Percentiles rank a stretch among this genome's conserved stretches.
Evolutionary conservation across 495 filamentous ascomycete species (phyloP).

Genomic region (Hypoxylon subgilvum): DNA sequence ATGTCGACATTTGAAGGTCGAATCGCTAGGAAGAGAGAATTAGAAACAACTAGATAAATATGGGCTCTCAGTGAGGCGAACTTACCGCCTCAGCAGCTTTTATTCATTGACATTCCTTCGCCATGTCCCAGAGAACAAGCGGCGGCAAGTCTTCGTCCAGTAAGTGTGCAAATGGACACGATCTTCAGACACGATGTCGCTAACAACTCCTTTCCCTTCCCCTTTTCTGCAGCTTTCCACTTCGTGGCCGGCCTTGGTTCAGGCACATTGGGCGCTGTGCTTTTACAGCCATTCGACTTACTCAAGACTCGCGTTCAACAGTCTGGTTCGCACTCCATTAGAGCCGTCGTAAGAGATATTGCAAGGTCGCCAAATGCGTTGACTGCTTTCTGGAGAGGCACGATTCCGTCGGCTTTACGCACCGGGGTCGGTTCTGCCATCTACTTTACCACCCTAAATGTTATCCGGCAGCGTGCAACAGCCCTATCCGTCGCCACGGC

Average conservation of each 20-base stretch:
- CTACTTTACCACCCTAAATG: slow-evolving; percentile 90
- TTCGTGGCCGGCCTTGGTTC: slow-evolving; percentile 88
- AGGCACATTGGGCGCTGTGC: slow-evolving; percentile 81
- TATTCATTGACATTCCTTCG: slow-evolving; percentile 9
- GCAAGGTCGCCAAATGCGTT: slow-evolving; percentile 60
- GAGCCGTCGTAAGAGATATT: slow-evolving; percentile 73
- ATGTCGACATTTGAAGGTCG: slow-evolving; percentile 13
- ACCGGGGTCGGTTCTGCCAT: slow-evolving; percentile 92
- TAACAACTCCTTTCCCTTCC: neutral
- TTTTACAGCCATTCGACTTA: slow-evolving; percentile 94
- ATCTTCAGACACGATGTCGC: neutral
- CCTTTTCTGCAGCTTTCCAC: slow-evolving; percentile 66
- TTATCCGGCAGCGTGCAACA: slow-evolving; percentile 74
- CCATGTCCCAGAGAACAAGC: slow-evolving; percentile 35
- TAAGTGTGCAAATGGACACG: slow-evolving; percentile 20
- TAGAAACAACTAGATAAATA: slow-evolving; percentile 12
- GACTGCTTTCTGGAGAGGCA: slow-evolving; percentile 89
- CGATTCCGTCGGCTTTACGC: slow-evolving; percentile 85
- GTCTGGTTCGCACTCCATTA: slow-evolving; percentile 66
- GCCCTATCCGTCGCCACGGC: slow-evolving; percentile 49
- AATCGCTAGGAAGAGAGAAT: slow-evolving; percentile 15
- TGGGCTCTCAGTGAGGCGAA: slow-evolving; percentile 25
- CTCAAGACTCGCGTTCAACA: slow-evolving; percentile 96
- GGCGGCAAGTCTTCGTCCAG: slow-evolving; percentile 37
- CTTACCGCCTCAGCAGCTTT: slow-evolving; percentile 25